These are phyloP conservation scores for Sporisorium iseilematis-ciliati DNA, from an alignment of 1,284 basidiomycete genomes.

Conservation along the genomic window DNA sequence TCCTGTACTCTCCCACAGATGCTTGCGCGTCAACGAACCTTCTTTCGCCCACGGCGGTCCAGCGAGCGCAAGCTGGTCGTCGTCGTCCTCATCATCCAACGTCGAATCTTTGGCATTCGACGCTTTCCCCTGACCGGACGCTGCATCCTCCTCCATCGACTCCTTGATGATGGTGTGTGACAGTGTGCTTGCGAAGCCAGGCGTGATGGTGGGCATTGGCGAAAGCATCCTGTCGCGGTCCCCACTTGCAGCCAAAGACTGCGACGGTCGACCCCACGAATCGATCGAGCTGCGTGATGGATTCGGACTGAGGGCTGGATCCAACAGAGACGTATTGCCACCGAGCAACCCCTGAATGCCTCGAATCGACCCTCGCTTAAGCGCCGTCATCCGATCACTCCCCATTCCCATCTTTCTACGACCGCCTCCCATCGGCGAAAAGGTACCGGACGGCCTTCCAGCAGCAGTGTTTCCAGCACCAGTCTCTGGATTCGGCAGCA, in stretches of 20 bases:
- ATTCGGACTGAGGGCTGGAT: slow-evolving; percentile 33
- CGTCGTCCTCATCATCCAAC: slow-evolving; percentile 69
- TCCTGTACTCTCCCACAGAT: slow-evolving; percentile 87
- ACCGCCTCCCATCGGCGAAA: slow-evolving; percentile 21
- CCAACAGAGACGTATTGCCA: slow-evolving; percentile 8
- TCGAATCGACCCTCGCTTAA: slow-evolving; percentile 89
- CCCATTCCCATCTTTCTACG: slow-evolving; percentile 34
- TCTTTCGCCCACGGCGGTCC: slow-evolving; percentile 99
- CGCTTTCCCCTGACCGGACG: slow-evolving; percentile 42
- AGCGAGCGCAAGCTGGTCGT: slow-evolving; percentile 92
- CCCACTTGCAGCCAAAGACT: slow-evolving; percentile 6
- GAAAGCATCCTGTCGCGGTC: slow-evolving; percentile 26
- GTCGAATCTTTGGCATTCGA: slow-evolving; percentile 71
- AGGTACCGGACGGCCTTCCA: slow-evolving; percentile 24
- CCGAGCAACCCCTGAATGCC: slow-evolving; percentile 83
- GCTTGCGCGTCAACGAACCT: slow-evolving; percentile 91
- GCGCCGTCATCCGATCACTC: slow-evolving; percentile 75
- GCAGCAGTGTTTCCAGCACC: slow-evolving; percentile 10
- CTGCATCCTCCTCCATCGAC: slow-evolving; percentile 84
- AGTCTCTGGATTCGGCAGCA: slow-evolving; percentile 76
- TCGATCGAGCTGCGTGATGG: slow-evolving; percentile 44
- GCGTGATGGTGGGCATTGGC: slow-evolving; percentile 70
- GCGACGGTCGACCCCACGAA: slow-evolving; percentile 37
- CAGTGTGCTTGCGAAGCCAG: slow-evolving; percentile 95
- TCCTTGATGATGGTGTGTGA: slow-evolving; percentile 96